A percentile compares a stretch with the other conserved stretches of the same genome.
Evolutionary conservation across 1,139 yeast genomes (phyloP).

Genomic region (Nakaseomyces sp.): DNA sequence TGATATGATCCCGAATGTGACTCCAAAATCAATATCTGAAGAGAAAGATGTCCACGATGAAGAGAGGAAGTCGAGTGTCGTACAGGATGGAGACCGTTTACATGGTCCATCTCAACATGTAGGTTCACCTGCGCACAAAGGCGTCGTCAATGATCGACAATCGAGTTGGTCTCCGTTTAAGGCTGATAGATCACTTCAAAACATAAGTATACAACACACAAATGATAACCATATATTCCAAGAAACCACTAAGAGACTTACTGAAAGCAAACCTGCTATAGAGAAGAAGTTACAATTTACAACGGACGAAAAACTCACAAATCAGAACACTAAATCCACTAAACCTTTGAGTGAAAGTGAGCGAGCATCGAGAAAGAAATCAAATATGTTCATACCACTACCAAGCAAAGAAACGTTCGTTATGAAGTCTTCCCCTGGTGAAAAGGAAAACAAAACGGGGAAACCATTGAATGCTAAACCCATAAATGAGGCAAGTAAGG

Average conservation of each 20-base stretch:
- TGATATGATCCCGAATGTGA: constrained; percentile 6
- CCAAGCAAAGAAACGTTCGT: constrained; percentile 30
- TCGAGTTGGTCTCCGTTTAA: constrained; percentile 3
- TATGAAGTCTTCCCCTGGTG: constrained; percentile 12
- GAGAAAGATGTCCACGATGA: constrained; percentile 3
- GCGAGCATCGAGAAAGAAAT: constrained; percentile 19
- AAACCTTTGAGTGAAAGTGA: constrained; percentile 2
- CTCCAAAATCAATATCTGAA: constrained; percentile 8
- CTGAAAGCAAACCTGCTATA: not conserved
- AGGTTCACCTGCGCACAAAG: too few relatives aligned
- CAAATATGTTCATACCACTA: constrained; percentile 30
- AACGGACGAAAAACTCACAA: not conserved
- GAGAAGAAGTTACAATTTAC: not conserved
- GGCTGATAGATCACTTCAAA: not conserved
- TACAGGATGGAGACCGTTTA: not conserved
- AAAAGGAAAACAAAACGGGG: constrained; percentile 3
- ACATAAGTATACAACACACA: not conserved
- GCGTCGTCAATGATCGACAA: not conserved
- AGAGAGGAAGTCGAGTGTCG: not conserved
- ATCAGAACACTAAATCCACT: not conserved
- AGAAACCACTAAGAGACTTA: not conserved
- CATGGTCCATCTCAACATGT: not conserved
- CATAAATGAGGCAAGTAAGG: not conserved
- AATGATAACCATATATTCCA: not conserved
- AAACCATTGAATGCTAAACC: not conserved